Percentiles rank a stretch among this genome's conserved stretches.
Evolutionary conservation across 805 yeast genomes (phyloP).

Genomic region (Saccharomycopsis oosterbeekiorum): DNA sequence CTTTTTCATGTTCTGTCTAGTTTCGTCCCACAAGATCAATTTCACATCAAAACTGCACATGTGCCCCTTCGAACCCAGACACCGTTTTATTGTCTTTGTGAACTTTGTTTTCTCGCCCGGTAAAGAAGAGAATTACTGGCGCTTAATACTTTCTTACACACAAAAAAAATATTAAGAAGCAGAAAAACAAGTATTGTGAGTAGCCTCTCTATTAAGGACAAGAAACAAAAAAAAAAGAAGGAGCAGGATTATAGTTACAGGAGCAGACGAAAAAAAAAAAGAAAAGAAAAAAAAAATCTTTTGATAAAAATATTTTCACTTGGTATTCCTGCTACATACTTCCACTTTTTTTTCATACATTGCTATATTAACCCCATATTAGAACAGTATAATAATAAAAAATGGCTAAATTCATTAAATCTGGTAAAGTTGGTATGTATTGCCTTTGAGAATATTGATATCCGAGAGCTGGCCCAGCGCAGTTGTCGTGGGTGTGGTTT

Average conservation of each 20-base stretch:
- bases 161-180: not conserved
- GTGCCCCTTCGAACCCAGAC: too few relatives aligned
- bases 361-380: not conserved
- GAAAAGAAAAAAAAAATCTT: not conserved
- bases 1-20: too few relatives aligned
- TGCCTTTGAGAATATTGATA: not conserved
- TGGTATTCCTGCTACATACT: not conserved
- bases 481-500: too few relatives aligned
- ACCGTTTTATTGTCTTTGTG: too few relatives aligned
- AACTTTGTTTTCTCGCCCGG: too few relatives aligned
- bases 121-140: too few relatives aligned
- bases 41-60: too few relatives aligned
- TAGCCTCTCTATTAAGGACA: not conserved
- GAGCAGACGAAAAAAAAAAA: not conserved
- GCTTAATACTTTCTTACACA: too few relatives aligned
- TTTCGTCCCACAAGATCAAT: too few relatives aligned
- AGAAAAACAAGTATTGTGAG: too few relatives aligned
- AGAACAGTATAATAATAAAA: conserved; percentile 18
- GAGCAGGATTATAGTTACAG: not conserved
- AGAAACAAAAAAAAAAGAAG: not conserved
- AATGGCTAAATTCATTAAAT: conserved; percentile 99
- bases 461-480: too few relatives aligned
- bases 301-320: not conserved
- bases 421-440: conserved; percentile 98
- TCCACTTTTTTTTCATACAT: not conserved